A percentile compares a stretch with the other conserved stretches of the same genome.
These are phyloP conservation scores for Camelina sativa DNA, from an alignment of 345 rosid genomes.

Conservation along the genomic window DNA sequence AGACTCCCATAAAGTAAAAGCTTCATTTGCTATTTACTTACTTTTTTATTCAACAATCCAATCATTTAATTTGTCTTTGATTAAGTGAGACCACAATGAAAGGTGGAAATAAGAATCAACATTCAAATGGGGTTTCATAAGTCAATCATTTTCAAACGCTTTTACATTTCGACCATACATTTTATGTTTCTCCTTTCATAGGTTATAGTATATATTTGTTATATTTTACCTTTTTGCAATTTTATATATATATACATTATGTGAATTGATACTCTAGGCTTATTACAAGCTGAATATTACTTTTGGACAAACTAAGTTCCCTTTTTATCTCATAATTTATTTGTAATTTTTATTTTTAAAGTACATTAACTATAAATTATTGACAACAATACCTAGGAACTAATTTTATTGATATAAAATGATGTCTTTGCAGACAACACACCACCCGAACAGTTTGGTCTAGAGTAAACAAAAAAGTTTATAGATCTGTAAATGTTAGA, in stretches of 20 bases:
- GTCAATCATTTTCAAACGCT: conserved; percentile 34
- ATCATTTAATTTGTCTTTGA: conserved; percentile 15
- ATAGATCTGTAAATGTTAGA: neutral
- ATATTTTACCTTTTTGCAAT: neutral
- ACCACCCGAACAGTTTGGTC: conserved; percentile 10
- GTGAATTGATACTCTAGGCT: conserved; percentile 5
- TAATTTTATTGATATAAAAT: neutral
- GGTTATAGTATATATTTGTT: neutral
- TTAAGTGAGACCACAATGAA: conserved; percentile 20
- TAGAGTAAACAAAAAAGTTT: neutral
- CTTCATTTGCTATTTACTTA: conserved; percentile 22
- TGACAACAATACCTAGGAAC: neutral
- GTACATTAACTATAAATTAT: neutral
- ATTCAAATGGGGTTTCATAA: conserved; percentile 30
- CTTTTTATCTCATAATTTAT: neutral
- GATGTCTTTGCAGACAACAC: neutral
- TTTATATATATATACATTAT: neutral
- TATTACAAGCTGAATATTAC: neutral
- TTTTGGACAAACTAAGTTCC: neutral
- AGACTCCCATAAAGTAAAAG: conserved; percentile 29
- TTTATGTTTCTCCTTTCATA: conserved; percentile 25
- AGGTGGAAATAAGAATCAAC: conserved; percentile 23
- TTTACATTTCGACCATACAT: conserved; percentile 24
- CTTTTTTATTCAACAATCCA: conserved; percentile 6
- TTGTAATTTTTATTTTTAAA: neutral